Conservation (phyloP, 2,329 filamentous ascomycete genomes). For the Scleromitrula shiraiana region DNA sequence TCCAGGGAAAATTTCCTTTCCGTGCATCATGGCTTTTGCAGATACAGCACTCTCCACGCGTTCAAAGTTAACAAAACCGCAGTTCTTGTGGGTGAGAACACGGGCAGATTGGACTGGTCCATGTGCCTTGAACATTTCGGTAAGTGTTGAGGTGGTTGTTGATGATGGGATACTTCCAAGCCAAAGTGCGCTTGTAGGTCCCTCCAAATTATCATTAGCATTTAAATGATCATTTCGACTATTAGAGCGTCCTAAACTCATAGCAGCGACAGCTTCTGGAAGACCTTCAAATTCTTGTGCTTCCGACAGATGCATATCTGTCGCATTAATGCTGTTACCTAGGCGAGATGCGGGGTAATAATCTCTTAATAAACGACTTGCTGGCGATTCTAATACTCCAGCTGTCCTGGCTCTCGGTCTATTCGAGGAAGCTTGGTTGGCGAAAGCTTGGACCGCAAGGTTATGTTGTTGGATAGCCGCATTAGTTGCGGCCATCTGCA, state of each 20-base stretch:
- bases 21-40: conserved; percentile 81
- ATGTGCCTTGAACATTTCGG: conserved; percentile 91
- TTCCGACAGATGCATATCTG: conserved; percentile 67
- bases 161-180: conserved; percentile 96
- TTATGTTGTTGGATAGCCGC: conserved; percentile 83
- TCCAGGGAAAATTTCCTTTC: conserved; percentile 96
- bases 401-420: conserved; percentile 86
- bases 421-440: conserved; percentile 71
- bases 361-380: conserved; percentile 48
- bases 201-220: conserved; percentile 77
- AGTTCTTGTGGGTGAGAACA: conserved; percentile 97
- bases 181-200: conserved; percentile 89
- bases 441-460: conserved; percentile 85
- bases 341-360: conserved; percentile 72
- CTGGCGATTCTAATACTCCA: conserved; percentile 65
- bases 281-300: conserved; percentile 74
- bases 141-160: conserved; percentile 88
- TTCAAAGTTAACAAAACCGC: conserved; percentile 97
- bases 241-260: conserved; percentile 62
- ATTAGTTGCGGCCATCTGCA: conserved; percentile 56
- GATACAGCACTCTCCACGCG: conserved; percentile 82
- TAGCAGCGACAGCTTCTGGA: conserved; percentile 71
- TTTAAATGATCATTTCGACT: conserved; percentile 61
- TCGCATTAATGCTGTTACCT: conserved; percentile 65
- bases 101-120: conserved; percentile 85